Base-by-base conservation (phyloP, 768 basidiomycete species). In the Macrocybe gigantea region DNA sequence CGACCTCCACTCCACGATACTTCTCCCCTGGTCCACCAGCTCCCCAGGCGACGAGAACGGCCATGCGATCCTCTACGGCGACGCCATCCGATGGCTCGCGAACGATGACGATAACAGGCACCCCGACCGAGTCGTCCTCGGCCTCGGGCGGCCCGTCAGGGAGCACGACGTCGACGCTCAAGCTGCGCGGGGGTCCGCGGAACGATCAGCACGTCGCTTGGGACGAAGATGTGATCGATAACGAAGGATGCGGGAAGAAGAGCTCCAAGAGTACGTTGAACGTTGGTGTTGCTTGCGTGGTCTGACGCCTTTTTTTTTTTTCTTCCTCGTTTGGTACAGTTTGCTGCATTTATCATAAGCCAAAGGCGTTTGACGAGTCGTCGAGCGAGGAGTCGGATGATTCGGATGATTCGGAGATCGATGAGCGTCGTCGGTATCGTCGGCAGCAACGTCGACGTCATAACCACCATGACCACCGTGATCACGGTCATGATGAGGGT, bases 261-360 rank as follows among this genome's bases (percentile, higher is more conserved):
- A 90, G 87, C 53, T 92, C 91, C 30, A 97, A 97, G 70, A 93
- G 94, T 95, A 55, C 53, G 87, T 78, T 4, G 11, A 5, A 38
- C 12, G 33, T 45, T 13, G 33, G 44, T 45, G 22, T 31, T 3
- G 29, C 42, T 47, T 22, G 22, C 22, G 22, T 22, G 22, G 22
- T 22, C 22, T 22, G 22, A 22, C 22, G 22, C 22, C 22, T 22
- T 22, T 22, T 22, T 22, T 22, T 22, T 9, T 29, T 31, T 33
- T 32, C 50, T 37, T 7, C 40, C 10, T 12, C 12, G 33, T 32
- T 41, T 33, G 22, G n/a, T 36, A n/a, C 53, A 97, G 93, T 96
- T 43, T 97, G 93, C 63, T 97, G 93, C 64, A 95, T 97, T 59
- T 95, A 93, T 60, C 90, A 93, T 61, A 88, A 85, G 60, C 85